These are phyloP conservation scores for Chlorella sp. DNA, from an alignment of 139 green algal species.

Conservation along the genomic window DNA sequence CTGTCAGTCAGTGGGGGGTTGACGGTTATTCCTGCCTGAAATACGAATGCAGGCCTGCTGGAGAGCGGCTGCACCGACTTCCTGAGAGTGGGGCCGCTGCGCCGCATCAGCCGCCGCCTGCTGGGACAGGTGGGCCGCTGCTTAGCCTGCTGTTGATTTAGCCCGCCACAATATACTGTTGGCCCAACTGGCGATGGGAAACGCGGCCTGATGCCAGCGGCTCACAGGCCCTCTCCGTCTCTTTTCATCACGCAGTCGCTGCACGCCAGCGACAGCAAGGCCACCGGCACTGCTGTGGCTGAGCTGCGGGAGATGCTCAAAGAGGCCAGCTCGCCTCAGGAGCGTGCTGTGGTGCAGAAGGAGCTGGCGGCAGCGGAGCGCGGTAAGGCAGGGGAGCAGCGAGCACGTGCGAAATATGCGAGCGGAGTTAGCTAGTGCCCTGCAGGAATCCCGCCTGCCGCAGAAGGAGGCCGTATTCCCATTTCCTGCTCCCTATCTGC, in stretches of 20 bases:
- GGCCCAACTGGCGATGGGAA: no score
- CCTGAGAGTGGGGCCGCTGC: constrained; percentile 79
- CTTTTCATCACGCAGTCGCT: constrained; percentile 56
- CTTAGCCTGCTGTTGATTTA: no score
- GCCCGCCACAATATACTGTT: no score
- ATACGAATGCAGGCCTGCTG: constrained; percentile 23
- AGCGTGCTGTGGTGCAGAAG: constrained; percentile 28
- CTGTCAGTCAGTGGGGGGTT: no score
- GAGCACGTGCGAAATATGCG: no score
- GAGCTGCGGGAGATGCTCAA: constrained; percentile 75
- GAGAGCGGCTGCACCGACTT: constrained; percentile 61
- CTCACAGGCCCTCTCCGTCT: no score
- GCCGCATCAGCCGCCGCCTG: constrained; percentile 73
- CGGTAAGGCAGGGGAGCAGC: neutral
- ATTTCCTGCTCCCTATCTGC: neutral
- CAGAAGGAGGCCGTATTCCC: no score
- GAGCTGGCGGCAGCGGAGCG: constrained; percentile 40
- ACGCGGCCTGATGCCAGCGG: no score
- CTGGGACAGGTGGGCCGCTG: constrained; percentile 43
- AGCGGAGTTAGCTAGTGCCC: no score
- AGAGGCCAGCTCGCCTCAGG: constrained; percentile 18
- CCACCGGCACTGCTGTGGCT: constrained; percentile 37
- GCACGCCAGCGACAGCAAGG: constrained; percentile 57
- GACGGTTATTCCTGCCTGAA: no score
- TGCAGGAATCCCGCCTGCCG: no score